Evolutionary conservation across 768 basidiomycete species (phyloP), one percentile per base, ranked within the genome.

Genomic region (Tylopilus balloui): DNA sequence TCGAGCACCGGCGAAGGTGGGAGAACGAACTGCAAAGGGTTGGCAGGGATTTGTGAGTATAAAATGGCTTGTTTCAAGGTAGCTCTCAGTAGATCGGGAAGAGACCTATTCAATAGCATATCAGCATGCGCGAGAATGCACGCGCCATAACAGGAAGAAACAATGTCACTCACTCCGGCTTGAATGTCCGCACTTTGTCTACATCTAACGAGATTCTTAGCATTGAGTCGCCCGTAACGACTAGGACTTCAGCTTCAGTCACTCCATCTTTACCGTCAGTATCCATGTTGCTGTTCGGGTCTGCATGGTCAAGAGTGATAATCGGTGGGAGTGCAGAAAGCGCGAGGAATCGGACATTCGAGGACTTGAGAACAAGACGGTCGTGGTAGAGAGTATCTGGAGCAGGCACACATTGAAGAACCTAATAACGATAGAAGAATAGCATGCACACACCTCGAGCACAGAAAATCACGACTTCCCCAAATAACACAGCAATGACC

Each of bases 31-130:
- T 83, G 78, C 10, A 92, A 65, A 10, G 88, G 89, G 59, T 92
- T 91, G 78, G 88, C 77, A 20, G 82, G 73, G 56, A 81, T 71
- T 23, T 84, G 76, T 12, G 86, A 86, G 60, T 89, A 90, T 28
- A 90, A 61, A 53, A 91, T 88, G 11, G 88, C 88, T 61, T 91
- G 87, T 38, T 81, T 86, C 82, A 92, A 83, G 21, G 81, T 86
- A 9, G 85, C 83, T 65, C 85, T 85, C 62, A 90, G 79, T 21
- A 91, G 70, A 49, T 78, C 78, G 3, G 84, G 80, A 36, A 65
- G 65, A 71, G 78, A 51, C 82, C 88, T 48, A 74, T 80, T 44
- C 83, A 86, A 47, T 13, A 47, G 40, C 10, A 44, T 44, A 45
- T 51, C 39, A 50, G 20, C 45, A 44, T 25, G 14, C 31, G 9